Base-by-base conservation (phyloP, 208 protist genomes). In the Crithidia acanthocephali region DNA sequence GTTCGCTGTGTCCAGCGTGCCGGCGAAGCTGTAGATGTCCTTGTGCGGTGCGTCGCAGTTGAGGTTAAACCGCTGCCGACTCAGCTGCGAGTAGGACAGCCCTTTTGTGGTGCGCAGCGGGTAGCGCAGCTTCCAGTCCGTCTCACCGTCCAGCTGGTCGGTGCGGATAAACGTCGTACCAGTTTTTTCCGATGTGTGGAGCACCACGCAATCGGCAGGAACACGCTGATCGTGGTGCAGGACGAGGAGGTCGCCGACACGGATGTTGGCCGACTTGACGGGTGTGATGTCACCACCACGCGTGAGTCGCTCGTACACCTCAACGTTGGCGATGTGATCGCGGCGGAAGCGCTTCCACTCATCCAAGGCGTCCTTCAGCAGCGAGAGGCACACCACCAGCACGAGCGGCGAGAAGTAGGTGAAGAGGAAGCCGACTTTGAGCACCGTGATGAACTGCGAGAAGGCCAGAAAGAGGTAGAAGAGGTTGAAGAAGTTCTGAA, bases 81-180 rank as follows among this genome's bases (percentile, higher is more conserved):
- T 61, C 11, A 93, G 33, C 48, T 79, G 74, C 2, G 67, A 62
- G 40, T 84, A 62, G 30, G 72, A 65, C 7, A 86, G 56, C 35
- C 59, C 20, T 33, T 86, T 81, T 30, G 90, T 93, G 25, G 73
- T 73, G 50, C 85, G 84, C 40, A 93, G 62, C 10, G 90, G 80
- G 61, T 88, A 87, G 25, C 86, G 81, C 33, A 93, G 71, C 78
- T 99, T 99, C 98, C 98, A 99, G 81, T 99, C 98, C 6, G 98
- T 99, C 76, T 99, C 99, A 22, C 99, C 99, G 79, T 99, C 99
- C 1, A 99, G 85, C 81, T 99, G 98, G 75, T 99, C 98, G 0
- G 98, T 99, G 66, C 98, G 92, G 23, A 99, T 91, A 72, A 99
- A 99, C 53, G 84, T 97, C 0, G 95, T 93, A 22, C 98, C 99